These are phyloP conservation scores for Vairimorpha ceranae DNA, from an alignment of 371 early-diverging fungal genomes.

Conservation along the genomic window DNA sequence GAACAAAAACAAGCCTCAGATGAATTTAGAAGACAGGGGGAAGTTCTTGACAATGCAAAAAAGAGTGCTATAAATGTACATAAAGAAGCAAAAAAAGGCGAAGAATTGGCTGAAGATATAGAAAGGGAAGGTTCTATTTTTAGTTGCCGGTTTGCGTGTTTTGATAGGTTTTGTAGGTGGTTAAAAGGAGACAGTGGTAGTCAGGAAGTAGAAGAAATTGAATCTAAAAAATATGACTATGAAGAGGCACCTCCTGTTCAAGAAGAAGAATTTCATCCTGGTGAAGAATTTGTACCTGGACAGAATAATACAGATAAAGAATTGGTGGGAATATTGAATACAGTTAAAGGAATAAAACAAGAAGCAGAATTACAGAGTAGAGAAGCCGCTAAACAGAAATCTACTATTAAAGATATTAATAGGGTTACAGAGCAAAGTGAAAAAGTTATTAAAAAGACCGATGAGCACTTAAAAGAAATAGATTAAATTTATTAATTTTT, in stretches of 20 bases:
- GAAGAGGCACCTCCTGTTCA: not conserved
- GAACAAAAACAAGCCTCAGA: conserved; percentile 52
- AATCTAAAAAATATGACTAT: conserved; percentile 5
- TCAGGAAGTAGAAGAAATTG: conserved; percentile 1
- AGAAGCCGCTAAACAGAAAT: conserved; percentile 45
- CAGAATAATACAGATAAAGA: conserved; percentile 56
- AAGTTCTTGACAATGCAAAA: conserved; percentile 43
- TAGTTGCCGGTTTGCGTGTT: conserved; percentile 32
- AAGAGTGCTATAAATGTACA: conserved; percentile 36
- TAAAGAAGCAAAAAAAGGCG: conserved; percentile 45
- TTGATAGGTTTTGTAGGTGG: conserved; percentile 36
- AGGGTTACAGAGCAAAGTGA: conserved; percentile 39
- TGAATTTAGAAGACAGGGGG: conserved; percentile 49
- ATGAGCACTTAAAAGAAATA: conserved; percentile 47
- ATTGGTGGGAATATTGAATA: conserved; percentile 30
- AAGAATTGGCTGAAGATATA: conserved; percentile 45
- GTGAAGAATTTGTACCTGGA: conserved; percentile 40
- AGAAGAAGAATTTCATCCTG: conserved; percentile 22
- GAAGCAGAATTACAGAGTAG: conserved; percentile 46
- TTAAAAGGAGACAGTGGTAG: conserved; percentile 24
- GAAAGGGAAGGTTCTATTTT: conserved; percentile 50
- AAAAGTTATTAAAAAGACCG: conserved; percentile 47
- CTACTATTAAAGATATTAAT: conserved; percentile 44
- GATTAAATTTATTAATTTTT: conserved; percentile 11
- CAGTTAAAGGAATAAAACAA: conserved; percentile 37